Evolutionary conservation across 495 filamentous ascomycete species (phyloP), one percentile per base, ranked within the genome.

Genomic region (Hyaloscypha variabilis): DNA sequence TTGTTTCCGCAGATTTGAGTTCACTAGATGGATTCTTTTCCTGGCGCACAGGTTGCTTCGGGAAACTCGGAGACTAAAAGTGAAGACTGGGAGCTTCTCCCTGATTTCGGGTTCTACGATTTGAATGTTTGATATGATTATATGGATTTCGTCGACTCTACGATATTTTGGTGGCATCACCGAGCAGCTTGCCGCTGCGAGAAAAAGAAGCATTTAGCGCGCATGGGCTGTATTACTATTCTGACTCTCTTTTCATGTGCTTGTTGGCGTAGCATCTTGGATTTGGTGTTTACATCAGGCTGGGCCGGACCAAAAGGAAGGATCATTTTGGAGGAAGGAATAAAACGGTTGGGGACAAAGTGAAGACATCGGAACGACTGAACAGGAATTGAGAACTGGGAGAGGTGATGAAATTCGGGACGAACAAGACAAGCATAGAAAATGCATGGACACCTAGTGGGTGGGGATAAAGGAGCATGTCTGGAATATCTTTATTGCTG

Each of bases 1-100:
- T 51, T 72, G 49, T 72, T 72, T 39, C 71, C 71, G 46, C 71
- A 72, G 39, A 49, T 68, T 19, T 72, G 36, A 72, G 10, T 21
- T n/a, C 29, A n/a, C 26, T 30, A 46, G 39, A 46, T 46, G 17
- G 39, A 19, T 46, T 21, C 8, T 49, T 60, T 21, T 17, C 54
- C 50, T 23, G 29, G 53, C 61, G 61, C 61, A 57, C 31, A 11
- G 61, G 61, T 25, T 56, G 52, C 57, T 10, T 11, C 19, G 57
- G 29, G 57, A 19, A 46, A 10, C 21, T 10, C 29, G 17, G 30
- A 62, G 19, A 53, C 14, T 29, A 62, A n/a, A 36, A 53, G 60
- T 26, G 8, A 26, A 39, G 28, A 21, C 30, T 17, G 30, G 36
- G 39, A 10, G 39, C 39, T 46, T 46, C 39, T 46, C 11, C 39